These are phyloP conservation scores for Diaporthe sp. DNA, from an alignment of 2,329 filamentous ascomycete species.

Conservation along the genomic window DNA sequence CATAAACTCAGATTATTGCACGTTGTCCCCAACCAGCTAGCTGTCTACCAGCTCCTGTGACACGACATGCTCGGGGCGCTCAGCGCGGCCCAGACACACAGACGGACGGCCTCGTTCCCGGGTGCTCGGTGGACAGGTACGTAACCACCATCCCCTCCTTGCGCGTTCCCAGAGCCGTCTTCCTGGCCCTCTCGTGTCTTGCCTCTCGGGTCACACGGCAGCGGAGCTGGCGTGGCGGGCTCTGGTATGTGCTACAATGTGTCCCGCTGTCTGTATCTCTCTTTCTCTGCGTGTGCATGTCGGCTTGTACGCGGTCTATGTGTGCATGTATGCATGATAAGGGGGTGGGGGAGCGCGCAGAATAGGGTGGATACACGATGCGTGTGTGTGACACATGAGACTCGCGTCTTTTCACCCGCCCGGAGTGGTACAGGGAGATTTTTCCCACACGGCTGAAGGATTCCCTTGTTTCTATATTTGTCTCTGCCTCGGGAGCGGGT, in stretches of 20 bases:
- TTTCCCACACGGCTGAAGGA: not conserved
- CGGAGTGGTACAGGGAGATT: not conserved
- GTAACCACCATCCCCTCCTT: not conserved
- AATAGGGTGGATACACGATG: not conserved
- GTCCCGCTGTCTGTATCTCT: not conserved
- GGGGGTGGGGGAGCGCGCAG: not conserved
- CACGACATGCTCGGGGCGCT: conserved; percentile 8
- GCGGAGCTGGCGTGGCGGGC: not conserved
- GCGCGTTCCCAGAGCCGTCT: not conserved
- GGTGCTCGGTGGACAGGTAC: not conserved
- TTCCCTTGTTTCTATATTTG: not conserved
- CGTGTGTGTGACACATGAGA: not conserved
- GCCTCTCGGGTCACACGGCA: conserved; percentile 6
- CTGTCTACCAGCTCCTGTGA: not conserved
- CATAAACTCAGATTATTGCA: too few relatives aligned
- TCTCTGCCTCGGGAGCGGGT: not conserved
- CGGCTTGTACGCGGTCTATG: not conserved
- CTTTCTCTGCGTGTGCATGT: not conserved
- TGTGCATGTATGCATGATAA: not conserved
- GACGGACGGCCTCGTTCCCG: not conserved
- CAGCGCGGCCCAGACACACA: not conserved
- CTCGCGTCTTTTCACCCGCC: not conserved
- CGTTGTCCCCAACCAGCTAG: not conserved
- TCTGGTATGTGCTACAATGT: not conserved
- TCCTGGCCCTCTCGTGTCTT: not conserved